Base-by-base conservation (phyloP, 768 basidiomycete species). In the Macrolepiota albuminosa region DNA sequence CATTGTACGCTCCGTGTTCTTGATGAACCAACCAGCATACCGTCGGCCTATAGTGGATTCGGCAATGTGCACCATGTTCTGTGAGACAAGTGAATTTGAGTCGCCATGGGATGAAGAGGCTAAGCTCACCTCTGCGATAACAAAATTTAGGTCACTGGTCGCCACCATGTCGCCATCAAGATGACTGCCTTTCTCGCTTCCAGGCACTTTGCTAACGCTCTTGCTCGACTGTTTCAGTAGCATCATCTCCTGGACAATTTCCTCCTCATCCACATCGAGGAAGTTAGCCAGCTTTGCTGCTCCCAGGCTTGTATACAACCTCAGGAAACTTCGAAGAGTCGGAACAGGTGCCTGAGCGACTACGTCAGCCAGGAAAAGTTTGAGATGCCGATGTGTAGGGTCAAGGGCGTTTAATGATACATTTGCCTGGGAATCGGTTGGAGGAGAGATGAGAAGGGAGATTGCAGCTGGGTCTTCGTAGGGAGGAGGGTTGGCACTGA, bases 61-160 rank as follows among this genome's bases (percentile, higher is more conserved):
- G 3, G 92, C 89, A 63, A 98, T 94, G 66, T 96, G 92, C 8
- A 98, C 90, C 90, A 95, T 95, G 71, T 95, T 93, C 95, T 98
- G 65, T 26, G 16, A 29, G 61, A 31, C 26, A 36, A 54, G 13
- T 53, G 21, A 14, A 13, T 46, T 39, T 26, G n/a, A 34, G 18
- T 57, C 6, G 24, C 13, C 18, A 42, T 33, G 26, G 4, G 10
- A 36, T 16, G 51, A 24, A 13, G 42, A 31, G 16, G 10, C 47
- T 46, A 26, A 47, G 75, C 86, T 67, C 65, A 94, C 95, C 78
- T 94, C 91, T 62, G 95, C 87, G 66, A 98, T 95, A 58, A 91
- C 89, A 69, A 98, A 99, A 73, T 96, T 95, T 68, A 98, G 73
- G 75, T 98, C 96, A 73, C 92, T 95, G 50, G 91, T 94, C 26